Percentiles rank a stretch among this genome's conserved stretches.
These are phyloP conservation scores for Sporothrix variecibatus DNA, from an alignment of 2,329 filamentous ascomycete species.

Conservation along the genomic window DNA sequence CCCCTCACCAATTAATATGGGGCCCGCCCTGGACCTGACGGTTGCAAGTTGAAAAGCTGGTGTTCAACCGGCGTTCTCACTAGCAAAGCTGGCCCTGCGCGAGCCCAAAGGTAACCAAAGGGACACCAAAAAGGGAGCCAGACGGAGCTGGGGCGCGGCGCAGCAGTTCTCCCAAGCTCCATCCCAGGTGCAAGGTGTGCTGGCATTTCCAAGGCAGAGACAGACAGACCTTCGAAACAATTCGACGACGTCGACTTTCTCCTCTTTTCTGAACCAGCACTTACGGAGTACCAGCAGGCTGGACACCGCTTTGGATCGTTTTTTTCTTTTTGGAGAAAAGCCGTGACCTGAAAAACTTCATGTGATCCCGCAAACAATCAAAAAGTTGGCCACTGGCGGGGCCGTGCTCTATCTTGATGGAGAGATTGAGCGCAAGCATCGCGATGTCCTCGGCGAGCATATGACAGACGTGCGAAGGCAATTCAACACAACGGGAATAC, in stretches of 20 bases:
- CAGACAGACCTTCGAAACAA: too few relatives aligned
- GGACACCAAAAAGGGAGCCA: not conserved
- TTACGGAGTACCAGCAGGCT: not conserved
- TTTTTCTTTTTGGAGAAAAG: not conserved
- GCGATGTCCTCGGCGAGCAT: not conserved
- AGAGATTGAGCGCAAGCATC: not conserved
- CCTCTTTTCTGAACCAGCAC: not conserved
- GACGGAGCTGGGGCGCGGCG: constrained; percentile 2
- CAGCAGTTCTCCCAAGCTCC: constrained; percentile 2
- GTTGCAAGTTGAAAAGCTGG: not conserved
- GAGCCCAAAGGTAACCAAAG: not conserved
- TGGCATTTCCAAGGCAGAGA: constrained; percentile 9
- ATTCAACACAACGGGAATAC: not conserved
- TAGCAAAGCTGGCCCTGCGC: not conserved
- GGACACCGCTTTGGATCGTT: not conserved
- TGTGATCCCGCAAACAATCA: not conserved
- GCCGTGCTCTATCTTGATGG: not conserved
- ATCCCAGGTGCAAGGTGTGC: not conserved
- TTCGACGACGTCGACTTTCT: not conserved
- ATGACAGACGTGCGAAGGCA: not conserved
- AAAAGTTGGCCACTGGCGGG: constrained; percentile 15
- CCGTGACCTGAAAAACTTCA: not conserved
- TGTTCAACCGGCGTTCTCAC: too few relatives aligned
- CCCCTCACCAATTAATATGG: not conserved
- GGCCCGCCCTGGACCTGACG: too few relatives aligned